Percentiles rank a stretch among this genome's conserved stretches.
Evolutionary conservation across 177 flowering plant genomes (phyloP).

Genomic region (Vitis hybrid): DNA sequence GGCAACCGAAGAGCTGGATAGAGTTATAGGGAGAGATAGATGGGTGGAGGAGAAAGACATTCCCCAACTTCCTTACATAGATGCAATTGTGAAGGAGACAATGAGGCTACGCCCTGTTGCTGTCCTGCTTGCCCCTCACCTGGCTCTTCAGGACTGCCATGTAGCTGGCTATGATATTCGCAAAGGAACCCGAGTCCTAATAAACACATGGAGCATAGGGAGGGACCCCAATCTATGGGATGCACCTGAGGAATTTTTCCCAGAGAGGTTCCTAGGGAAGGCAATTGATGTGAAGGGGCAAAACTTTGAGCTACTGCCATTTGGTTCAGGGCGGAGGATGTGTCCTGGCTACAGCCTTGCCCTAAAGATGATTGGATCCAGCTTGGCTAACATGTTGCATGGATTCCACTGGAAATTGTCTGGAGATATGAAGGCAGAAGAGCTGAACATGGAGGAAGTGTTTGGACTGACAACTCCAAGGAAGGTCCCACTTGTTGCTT

Average conservation of each 20-base stretch:
- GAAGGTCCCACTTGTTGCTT: conserved; percentile 19
- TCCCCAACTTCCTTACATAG: too few species aligned
- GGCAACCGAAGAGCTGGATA: too few species aligned
- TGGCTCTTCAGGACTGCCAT: too few species aligned
- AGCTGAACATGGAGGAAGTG: conserved; percentile 32
- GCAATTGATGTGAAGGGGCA: conserved; percentile 29
- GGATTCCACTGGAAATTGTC: conserved; percentile 39
- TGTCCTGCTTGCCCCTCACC: too few species aligned
- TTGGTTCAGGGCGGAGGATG: conserved; percentile 38
- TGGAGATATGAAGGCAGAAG: conserved; percentile 9
- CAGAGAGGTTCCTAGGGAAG: conserved; percentile 30
- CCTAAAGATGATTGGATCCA: conserved; percentile 18
- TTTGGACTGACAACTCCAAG: conserved; percentile 23
- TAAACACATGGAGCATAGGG: conserved; percentile 29
- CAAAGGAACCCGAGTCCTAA: conserved; percentile 23
- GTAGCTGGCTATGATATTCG: conserved; percentile 17
- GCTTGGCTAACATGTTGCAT: conserved; percentile 30
- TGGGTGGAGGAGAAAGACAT: too few species aligned
- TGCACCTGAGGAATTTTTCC: conserved; percentile 22
- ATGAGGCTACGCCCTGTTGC: too few species aligned
- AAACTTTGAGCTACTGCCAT: conserved; percentile 31
- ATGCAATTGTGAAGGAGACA: too few species aligned
- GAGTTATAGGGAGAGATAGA: too few species aligned
- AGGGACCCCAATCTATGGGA: conserved; percentile 29
- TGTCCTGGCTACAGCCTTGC: conserved; percentile 39